Evolutionary conservation across 257 asterid species (phyloP).

Genomic region (Petunia axillaris): DNA sequence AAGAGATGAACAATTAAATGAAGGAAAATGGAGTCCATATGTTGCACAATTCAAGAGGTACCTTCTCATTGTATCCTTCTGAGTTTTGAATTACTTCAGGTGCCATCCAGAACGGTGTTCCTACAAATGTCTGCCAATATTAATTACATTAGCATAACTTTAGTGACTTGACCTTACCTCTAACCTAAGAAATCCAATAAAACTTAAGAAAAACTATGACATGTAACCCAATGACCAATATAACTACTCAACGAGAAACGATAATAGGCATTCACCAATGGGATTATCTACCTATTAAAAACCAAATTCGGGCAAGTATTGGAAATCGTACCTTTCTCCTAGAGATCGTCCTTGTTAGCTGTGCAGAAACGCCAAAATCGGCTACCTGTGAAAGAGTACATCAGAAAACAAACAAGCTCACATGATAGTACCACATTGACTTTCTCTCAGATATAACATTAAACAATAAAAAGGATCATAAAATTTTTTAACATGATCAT

Average conservation of each 20-base stretch:
- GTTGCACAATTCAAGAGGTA: slow-evolving; percentile 34
- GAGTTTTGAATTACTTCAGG: slow-evolving; percentile 99
- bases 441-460: slow-evolving; percentile 20
- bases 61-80: slow-evolving; percentile 99
- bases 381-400: slow-evolving; percentile 65
- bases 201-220: slow-evolving; percentile 16
- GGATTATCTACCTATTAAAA: background rate
- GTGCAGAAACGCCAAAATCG: slow-evolving; percentile 99
- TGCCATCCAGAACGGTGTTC: slow-evolving; percentile 99
- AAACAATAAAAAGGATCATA: slow-evolving; percentile 16
- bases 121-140: slow-evolving; percentile 93
- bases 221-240: slow-evolving; percentile 14
- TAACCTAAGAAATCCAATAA: background rate
- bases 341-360: slow-evolving; percentile 91
- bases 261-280: background rate
- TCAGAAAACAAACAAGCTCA: slow-evolving; percentile 8
- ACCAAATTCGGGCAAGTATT: background rate
- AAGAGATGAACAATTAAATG: background rate
- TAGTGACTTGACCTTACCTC: slow-evolving; percentile 7
- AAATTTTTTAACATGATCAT: too few relatives aligned
- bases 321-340: slow-evolving; percentile 77
- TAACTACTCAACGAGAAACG: slow-evolving; percentile 8
- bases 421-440: slow-evolving; percentile 18
- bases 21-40: slow-evolving; percentile 1
- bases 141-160: slow-evolving; percentile 54